Evolutionary conservation across 1,284 basidiomycete genomes (phyloP), one percentile per base, ranked within the genome.

Genomic region (Tilletia walkeri): DNA sequence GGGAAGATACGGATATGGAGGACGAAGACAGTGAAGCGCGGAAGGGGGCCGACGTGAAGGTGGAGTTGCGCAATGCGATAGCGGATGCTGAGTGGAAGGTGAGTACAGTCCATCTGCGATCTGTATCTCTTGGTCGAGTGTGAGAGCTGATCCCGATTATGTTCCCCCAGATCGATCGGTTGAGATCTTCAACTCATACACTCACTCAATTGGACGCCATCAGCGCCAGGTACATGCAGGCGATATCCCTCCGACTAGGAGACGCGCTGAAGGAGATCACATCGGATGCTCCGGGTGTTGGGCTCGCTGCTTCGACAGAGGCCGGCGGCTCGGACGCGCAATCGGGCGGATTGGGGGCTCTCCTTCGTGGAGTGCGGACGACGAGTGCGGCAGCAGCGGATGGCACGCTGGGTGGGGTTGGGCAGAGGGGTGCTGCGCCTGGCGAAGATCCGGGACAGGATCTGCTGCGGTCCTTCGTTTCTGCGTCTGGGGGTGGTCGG

Each of bases 221-320:
- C 5, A 38, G 30, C 18, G 59, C 16, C 9, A 5, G 59, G 39
- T 63, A 63, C 36, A 41, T 63, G 12, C 59, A 63, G n/a, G 59
- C 59, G 14, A 63, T 63, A 10, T 63, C 59, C 16, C 59, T 34
- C 9, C 34, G 59, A 7, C 36, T 63, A 6, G 59, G 59, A 4
- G 59, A 63, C 34, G 59, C 59, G 34, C 14, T 63, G 30, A 63
- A 63, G 59, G 59, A 63, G 59, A 63, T 63, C 59, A 63, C 59
- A 6, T 63, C 59, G n/a, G 30, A 34, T 14, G 30, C 59, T 3
- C 36, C 59, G 34, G 18, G 30, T 7, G 12, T 38, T 16, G 30
- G 34, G 12, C 36, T 63, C 10, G 36, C 54, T 6, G 20, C 54
- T 14, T 12, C 30, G 3, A 36, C 34, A 16, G 59, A 34, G 6